These are phyloP conservation scores for Botrytis paeoniae DNA, from an alignment of 2,329 filamentous ascomycete species.

Conservation along the genomic window DNA sequence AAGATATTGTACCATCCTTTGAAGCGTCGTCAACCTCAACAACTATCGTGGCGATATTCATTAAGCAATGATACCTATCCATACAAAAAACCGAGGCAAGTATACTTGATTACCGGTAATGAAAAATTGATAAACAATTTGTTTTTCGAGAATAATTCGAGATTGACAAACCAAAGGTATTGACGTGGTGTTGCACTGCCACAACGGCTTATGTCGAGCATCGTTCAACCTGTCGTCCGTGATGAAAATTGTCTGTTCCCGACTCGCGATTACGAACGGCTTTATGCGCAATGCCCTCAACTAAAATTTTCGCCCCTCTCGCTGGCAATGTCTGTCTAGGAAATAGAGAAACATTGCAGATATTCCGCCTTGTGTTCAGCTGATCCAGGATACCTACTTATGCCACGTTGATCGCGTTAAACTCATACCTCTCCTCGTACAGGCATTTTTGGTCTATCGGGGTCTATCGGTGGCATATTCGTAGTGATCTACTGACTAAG, in stretches of 20 bases:
- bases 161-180: not conserved
- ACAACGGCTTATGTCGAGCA: constrained; percentile 11
- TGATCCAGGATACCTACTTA: constrained; percentile 13
- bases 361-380: constrained; percentile 5
- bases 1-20: not conserved
- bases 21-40: constrained; percentile 4
- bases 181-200: constrained; percentile 20
- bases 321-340: constrained; percentile 3
- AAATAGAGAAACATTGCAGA: constrained; percentile 12
- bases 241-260: constrained; percentile 15
- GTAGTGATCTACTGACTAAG: not conserved
- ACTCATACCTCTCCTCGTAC: not conserved
- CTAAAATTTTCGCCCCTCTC: not conserved
- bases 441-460: not conserved
- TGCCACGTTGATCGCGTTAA: constrained; percentile 16
- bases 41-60: not conserved
- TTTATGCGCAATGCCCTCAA: constrained; percentile 14
- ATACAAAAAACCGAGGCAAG: not conserved
- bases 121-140: not conserved
- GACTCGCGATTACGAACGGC: constrained; percentile 12
- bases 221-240: constrained; percentile 18
- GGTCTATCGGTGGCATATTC: not conserved
- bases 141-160: not conserved
- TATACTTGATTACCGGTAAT: not conserved
- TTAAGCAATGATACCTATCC: not conserved